Percentiles rank a stretch among this genome's conserved stretches.
Conservation (phyloP, 495 filamentous ascomycete species). For the Annulohypoxylon moriforme region DNA sequence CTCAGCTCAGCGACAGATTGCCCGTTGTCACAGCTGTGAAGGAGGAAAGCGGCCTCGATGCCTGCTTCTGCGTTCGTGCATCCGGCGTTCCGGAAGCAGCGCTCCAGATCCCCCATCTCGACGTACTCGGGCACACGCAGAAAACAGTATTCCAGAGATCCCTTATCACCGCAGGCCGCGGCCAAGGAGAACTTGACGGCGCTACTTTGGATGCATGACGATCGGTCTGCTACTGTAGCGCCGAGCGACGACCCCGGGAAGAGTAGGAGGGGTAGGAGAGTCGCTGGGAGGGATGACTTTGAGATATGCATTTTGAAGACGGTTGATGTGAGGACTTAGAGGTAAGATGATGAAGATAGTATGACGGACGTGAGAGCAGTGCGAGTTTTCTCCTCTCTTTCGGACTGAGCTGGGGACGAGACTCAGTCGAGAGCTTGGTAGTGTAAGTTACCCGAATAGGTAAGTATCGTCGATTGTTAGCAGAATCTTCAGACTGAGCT, state of each 20-base stretch:
- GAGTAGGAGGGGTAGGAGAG: constrained; percentile 33
- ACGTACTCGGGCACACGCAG: constrained; percentile 24
- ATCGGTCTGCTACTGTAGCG: constrained; percentile 28
- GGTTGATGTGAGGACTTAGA: background rate
- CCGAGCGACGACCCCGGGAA: constrained; percentile 17
- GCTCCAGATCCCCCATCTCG: constrained; percentile 46
- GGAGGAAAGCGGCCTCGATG: constrained; percentile 50
- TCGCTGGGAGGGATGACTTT: constrained; percentile 17
- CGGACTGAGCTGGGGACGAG: background rate
- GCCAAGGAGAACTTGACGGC: constrained; percentile 46
- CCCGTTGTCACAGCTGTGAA: constrained; percentile 46
- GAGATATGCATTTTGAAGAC: constrained; percentile 20
- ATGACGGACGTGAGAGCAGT: background rate
- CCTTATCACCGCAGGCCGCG: constrained; percentile 53
- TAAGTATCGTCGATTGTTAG: background rate
- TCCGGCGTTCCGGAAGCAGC: constrained; percentile 54
- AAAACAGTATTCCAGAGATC: constrained; percentile 53
- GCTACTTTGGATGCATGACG: constrained; percentile 49
- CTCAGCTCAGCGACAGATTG: constrained; percentile 46
- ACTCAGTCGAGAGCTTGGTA: background rate
- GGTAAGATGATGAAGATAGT: background rate
- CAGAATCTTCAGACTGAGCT: background rate
- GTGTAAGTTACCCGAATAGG: constrained; percentile 29
- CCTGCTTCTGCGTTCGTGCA: constrained; percentile 53
- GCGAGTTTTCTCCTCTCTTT: background rate